Conservation (phyloP, 1,284 basidiomycete species). For the Sanghuangporus sanghuang region DNA sequence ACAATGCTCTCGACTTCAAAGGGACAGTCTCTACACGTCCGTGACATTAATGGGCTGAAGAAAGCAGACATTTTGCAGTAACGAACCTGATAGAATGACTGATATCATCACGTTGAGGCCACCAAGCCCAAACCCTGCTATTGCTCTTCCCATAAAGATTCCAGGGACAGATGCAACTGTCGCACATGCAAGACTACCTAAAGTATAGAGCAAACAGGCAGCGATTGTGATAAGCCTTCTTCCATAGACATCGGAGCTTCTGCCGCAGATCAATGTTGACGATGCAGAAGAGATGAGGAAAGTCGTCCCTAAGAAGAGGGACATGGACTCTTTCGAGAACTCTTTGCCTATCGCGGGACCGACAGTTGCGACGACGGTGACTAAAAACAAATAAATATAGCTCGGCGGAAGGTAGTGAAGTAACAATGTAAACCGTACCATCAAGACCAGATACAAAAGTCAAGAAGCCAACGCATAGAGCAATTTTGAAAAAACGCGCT, state of each 20-base stretch:
- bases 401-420: neutral
- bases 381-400: neutral
- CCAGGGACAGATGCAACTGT: neutral
- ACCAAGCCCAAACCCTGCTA: neutral
- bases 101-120: neutral
- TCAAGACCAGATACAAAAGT: neutral
- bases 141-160: neutral
- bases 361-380: neutral
- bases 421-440: neutral
- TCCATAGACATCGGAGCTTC: neutral
- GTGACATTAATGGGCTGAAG: neutral
- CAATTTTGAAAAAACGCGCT: neutral
- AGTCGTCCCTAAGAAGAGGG: neutral
- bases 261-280: neutral
- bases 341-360: neutral
- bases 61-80: neutral
- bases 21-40: neutral
- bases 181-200: neutral
- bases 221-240: neutral
- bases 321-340: neutral
- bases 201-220: neutral
- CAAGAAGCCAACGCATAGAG: neutral
- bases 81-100: neutral
- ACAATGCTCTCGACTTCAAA: neutral
- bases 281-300: neutral